Evolutionary conservation across 345 rosid species (phyloP), one percentile per base, ranked within the genome.

Genomic region (Clausena lansium): DNA sequence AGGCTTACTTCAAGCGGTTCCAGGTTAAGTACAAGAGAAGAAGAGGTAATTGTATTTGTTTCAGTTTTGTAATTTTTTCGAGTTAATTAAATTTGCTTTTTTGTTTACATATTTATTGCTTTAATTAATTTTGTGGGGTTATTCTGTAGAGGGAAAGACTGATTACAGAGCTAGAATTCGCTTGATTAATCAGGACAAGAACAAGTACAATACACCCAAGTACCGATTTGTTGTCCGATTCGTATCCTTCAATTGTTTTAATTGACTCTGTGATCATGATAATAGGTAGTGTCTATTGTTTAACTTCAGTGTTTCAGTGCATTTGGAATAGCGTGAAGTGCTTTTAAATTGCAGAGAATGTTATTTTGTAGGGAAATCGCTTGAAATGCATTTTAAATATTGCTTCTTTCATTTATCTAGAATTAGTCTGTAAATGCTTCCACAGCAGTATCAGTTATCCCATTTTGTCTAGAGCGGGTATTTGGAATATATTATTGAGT

Each of bases 121-220:
- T 47, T 72, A 4, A 36, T 57, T 70, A 30, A 39, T 66, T 20
- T 20, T 78, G 66, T 63, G 25, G 19, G 27, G 24, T 72, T 41
- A 8, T 47, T 5, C 17, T 74, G 36, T 82, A 94, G 98, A 76
- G 78, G 98, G 98, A 15, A 94, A 94, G 89, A 94, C 98, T 4
- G 98, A 94, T 79, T 94, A 94, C 65, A 82, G 97, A 39, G 97
- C 97, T 9, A 89, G 98, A 75, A 94, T 92, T 76, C 92, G 94
- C 52, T 85, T 90, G 25, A 90, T 89, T 69, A 93, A 93, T 80
- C 94, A 93, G 74, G 94, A 91, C 67, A 93, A 93, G 84, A 93
- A 91, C 86, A 88, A 93, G 79, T 90, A 91, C 71, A 93, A 91
- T 89, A 93, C 94, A 6, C 96, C 98, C 3, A 93, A 91, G 73